Evolutionary conservation across 805 yeast genomes (phyloP).

Genomic region (Candida yuanshanica): DNA sequence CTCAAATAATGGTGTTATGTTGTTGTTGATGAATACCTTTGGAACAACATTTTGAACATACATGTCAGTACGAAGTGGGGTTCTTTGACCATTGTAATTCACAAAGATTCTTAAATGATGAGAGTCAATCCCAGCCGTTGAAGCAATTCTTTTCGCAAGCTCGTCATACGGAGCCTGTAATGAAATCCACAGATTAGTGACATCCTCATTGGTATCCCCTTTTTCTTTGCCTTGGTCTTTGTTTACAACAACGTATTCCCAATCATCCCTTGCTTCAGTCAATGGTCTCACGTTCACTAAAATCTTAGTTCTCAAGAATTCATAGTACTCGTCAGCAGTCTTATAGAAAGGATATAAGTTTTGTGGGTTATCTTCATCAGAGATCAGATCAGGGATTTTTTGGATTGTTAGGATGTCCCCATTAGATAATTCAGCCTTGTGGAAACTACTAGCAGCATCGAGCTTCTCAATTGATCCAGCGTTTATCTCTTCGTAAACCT

Average conservation of each 20-base stretch:
- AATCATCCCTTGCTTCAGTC: conserved; percentile 36
- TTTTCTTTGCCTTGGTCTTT: conserved; percentile 16
- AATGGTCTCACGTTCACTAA: conserved; percentile 50
- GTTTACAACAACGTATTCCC: conserved; percentile 42
- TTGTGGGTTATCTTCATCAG: conserved; percentile 7
- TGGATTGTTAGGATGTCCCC: conserved; percentile 58
- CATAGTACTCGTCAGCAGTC: conserved; percentile 43
- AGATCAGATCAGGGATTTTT: conserved; percentile 9
- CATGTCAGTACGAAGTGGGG: conserved; percentile 36
- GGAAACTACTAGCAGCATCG: conserved; percentile 36
- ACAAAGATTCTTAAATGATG: conserved; percentile 61
- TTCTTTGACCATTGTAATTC: conserved; percentile 51
- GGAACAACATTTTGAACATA: conserved; percentile 29
- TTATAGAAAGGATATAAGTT: conserved; percentile 28
- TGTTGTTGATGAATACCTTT: conserved; percentile 23
- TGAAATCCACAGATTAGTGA: conserved; percentile 65
- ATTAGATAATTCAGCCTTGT: conserved; percentile 50
- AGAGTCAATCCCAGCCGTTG: conserved; percentile 47
- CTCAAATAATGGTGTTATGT: conserved; percentile 44
- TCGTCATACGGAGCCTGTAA: conserved; percentile 51
- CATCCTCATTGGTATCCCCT: conserved; percentile 14
- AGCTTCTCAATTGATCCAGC: conserved; percentile 42
- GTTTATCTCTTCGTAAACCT: conserved; percentile 56
- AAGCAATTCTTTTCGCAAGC: conserved; percentile 58
- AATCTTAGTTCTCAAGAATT: conserved; percentile 52